Conservation (phyloP, 306 rosid genomes). For the Bauhinia variegata region DNA sequence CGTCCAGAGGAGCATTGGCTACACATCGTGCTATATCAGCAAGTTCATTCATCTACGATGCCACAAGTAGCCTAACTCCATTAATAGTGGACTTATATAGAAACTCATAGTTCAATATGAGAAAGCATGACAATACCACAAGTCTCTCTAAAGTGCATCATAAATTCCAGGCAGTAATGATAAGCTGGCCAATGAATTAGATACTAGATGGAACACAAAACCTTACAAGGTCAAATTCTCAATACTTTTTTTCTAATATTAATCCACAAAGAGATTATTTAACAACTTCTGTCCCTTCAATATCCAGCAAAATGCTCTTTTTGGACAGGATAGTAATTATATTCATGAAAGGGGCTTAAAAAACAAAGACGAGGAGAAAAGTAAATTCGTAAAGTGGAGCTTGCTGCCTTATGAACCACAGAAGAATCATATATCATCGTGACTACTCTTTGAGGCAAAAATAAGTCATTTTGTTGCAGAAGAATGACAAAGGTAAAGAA, state of each 20-base stretch:
- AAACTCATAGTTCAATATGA: neutral
- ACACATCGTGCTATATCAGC: slow-evolving; percentile 92
- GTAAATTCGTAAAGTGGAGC: neutral
- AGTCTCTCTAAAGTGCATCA: neutral
- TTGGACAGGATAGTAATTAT: neutral
- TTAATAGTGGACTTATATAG: slow-evolving; percentile 11
- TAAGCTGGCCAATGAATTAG: neutral
- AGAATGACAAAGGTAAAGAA: slow-evolving; percentile 9
- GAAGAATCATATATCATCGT: neutral
- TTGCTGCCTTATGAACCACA: too few relatives aligned
- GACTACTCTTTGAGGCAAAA: neutral
- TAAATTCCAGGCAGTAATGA: slow-evolving; percentile 1
- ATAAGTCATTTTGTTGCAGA: neutral
- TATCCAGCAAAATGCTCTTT: slow-evolving; percentile 15
- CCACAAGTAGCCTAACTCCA: slow-evolving; percentile 28
- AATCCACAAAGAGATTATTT: slow-evolving; percentile 6
- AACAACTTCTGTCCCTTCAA: neutral
- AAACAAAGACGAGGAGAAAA: neutral
- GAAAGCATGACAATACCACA: slow-evolving; percentile 9
- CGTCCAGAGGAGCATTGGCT: slow-evolving; percentile 83
- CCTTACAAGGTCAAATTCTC: neutral
- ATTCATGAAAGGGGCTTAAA: too few relatives aligned
- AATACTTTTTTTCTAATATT: neutral
- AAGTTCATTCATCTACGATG: slow-evolving; percentile 88
- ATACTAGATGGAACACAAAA: neutral